Evolutionary conservation across 805 yeast genomes (phyloP), one percentile per base, ranked within the genome.

Genomic region (Ogataea degrootiae): DNA sequence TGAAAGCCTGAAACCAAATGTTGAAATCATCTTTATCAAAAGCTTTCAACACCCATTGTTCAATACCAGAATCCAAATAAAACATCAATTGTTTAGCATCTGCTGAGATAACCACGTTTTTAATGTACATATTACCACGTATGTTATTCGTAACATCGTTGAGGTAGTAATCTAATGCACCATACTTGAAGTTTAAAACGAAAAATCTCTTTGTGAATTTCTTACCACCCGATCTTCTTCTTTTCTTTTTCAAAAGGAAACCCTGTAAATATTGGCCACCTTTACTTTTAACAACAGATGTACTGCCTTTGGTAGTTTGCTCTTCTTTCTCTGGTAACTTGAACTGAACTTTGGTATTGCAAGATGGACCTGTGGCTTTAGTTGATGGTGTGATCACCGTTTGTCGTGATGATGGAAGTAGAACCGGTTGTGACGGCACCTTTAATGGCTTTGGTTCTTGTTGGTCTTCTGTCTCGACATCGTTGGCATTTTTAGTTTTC

Each of bases 51-150:
- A 80, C 82, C 98, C 98, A 92, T 9, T 87, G 82, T 63, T 92
- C 98, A 81, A 92, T 83, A 2, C 98, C 98, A 0, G 97, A 89
- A 63, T 94, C 97, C 49, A 94, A 77, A 41, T 85, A 82, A 39
- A 94, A 82, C 58, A 87, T 84, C 45, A 79, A 69, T 22, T 80
- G 78, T 48, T 77, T 77, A 23, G 79, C 73, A 57, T 84, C 84
- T 0, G 96, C 96, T 47, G 91, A 79, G 2, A 94, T 82, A n/a
- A 86, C 86, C 3, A 96, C 82, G 42, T 85, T 76, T 45, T 78
- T 80, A 42, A 94, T 80, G 35, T 92, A 95, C 88, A 94, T 89
- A 59, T 88, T 90, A 47, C 99, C 99, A 47, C 98, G 76, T 42
- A 88, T 75, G 54, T 82, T 82, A 56, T 82, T 79, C 38, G 88